Conservation (phyloP, 768 basidiomycete species). For the Gymnopilus dilepis region DNA sequence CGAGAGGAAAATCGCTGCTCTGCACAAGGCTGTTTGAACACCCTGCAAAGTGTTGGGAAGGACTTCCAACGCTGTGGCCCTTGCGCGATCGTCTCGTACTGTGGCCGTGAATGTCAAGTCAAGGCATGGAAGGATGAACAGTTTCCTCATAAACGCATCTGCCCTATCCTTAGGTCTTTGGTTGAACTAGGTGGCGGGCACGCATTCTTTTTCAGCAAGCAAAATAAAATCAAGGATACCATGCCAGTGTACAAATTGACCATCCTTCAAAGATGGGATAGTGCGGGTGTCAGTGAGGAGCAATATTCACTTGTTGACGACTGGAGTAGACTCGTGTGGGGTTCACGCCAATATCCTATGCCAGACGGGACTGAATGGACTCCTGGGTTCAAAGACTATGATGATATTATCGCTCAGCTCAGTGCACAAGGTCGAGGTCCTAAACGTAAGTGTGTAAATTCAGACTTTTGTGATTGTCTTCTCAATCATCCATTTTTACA, state of each 20-base stretch:
- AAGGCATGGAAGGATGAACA: slow-evolving; percentile 16
- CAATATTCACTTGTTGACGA: background rate
- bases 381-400: slow-evolving; percentile 15
- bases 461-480: no score
- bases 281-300: background rate
- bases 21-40: slow-evolving; percentile 13
- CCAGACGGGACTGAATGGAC: no score
- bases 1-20: slow-evolving; percentile 13
- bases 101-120: slow-evolving; percentile 16
- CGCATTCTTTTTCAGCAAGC: background rate
- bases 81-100: slow-evolving; percentile 17
- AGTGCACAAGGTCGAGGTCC: slow-evolving; percentile 10
- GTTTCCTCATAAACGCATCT: slow-evolving; percentile 16
- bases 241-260: no score
- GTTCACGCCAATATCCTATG: background rate
- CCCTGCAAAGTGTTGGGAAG: slow-evolving; percentile 9
- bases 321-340: background rate
- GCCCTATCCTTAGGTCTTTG: slow-evolving; percentile 6
- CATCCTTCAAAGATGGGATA: background rate
- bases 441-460: background rate
- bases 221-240: no score
- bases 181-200: slow-evolving; percentile 7
- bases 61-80: slow-evolving; percentile 16
- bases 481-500: background rate
- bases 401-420: slow-evolving; percentile 10